Conservation (phyloP, 345 rosid genomes). For the Eucalyptus shirleyi region DNA sequence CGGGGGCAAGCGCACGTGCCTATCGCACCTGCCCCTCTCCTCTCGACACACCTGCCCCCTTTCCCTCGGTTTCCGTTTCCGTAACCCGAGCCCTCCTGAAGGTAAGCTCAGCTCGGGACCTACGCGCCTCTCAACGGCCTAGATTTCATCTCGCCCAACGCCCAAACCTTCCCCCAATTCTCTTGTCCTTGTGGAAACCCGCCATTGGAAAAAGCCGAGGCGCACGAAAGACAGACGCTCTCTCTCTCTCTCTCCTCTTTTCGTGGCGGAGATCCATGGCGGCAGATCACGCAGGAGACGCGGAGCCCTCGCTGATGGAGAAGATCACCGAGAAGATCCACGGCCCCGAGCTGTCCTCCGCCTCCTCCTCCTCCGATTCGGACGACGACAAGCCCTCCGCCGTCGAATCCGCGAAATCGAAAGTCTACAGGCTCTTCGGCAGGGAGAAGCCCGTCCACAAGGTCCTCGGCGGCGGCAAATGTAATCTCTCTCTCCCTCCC, state of each 20-base stretch:
- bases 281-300: conserved; percentile 21
- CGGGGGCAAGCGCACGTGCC: background rate
- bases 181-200: background rate
- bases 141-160: background rate
- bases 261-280: conserved; percentile 19
- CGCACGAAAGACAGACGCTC: background rate
- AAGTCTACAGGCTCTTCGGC: conserved; percentile 66
- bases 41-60: background rate
- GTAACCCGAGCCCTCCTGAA: background rate
- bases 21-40: background rate
- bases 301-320: conserved; percentile 30
- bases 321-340: no score
- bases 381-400: conserved; percentile 39
- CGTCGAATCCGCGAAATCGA: conserved; percentile 19
- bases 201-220: background rate
- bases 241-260: background rate
- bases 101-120: background rate
- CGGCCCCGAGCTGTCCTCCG: conserved; percentile 2
- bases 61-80: background rate
- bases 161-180: background rate
- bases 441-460: conserved; percentile 77
- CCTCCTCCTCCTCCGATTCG: conserved; percentile 51
- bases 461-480: conserved; percentile 89
- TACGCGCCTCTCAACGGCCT: background rate
- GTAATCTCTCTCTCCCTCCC: conserved; percentile 18